These are phyloP conservation scores for Spergularia bocconei DNA, from an alignment of 148 eudicot genomes.

Conservation along the genomic window DNA sequence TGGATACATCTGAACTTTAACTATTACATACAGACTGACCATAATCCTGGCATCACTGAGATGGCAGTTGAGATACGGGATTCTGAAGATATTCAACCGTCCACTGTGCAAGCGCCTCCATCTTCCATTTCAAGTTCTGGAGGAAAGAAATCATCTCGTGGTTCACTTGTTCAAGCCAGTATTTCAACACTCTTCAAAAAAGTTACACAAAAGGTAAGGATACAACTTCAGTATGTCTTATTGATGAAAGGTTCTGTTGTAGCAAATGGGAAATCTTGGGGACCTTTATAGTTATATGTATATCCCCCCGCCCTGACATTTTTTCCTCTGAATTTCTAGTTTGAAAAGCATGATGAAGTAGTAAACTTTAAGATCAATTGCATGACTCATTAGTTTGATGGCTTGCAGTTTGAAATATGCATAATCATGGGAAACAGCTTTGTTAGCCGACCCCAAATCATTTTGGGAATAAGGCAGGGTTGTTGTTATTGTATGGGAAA, in stretches of 20 bases:
- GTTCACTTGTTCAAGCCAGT: conserved; percentile 69
- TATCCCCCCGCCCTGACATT: neutral
- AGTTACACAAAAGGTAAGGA: conserved; percentile 60
- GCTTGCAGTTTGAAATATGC: too few species aligned
- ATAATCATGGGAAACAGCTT: too few species aligned
- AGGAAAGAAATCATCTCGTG: conserved; percentile 29
- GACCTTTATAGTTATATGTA: too few species aligned
- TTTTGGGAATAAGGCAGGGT: too few species aligned
- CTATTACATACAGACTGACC: conserved; percentile 35
- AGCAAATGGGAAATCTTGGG: neutral
- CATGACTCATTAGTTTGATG: too few species aligned
- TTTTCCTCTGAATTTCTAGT: neutral
- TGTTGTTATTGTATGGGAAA: too few species aligned
- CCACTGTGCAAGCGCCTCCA: conserved; percentile 25
- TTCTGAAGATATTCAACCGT: conserved; percentile 24
- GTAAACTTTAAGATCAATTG: too few species aligned
- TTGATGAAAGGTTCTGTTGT: conserved; percentile 1
- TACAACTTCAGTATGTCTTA: neutral
- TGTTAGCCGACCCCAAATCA: too few species aligned
- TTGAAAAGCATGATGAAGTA: too few species aligned
- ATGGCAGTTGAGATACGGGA: conserved; percentile 22
- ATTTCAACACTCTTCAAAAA: conserved; percentile 79
- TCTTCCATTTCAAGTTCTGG: conserved; percentile 24
- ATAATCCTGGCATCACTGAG: conserved; percentile 35
- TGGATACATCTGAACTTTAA: conserved; percentile 35